These are phyloP conservation scores for Didymella arachidicola DNA, from an alignment of 2,329 filamentous ascomycete species.

Conservation along the genomic window DNA sequence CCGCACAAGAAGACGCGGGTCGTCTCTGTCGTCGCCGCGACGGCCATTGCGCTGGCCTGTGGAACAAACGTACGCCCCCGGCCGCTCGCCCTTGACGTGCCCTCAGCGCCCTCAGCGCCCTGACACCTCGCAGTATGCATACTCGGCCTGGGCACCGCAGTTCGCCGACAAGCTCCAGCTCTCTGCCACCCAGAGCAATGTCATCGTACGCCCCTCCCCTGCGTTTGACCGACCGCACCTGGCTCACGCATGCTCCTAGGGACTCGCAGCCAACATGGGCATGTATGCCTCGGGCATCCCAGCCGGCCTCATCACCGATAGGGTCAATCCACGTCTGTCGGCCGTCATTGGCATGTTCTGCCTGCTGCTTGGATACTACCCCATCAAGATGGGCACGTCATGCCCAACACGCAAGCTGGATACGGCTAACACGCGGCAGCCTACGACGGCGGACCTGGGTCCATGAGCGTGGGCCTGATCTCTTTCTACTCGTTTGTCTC, in stretches of 20 bases:
- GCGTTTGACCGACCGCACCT: neutral
- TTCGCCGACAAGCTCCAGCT: conserved; percentile 87
- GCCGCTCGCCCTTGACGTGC: neutral
- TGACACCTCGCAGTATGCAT: conserved; percentile 77
- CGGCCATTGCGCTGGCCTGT: conserved; percentile 83
- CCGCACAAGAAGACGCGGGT: conserved; percentile 71
- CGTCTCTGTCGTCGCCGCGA: conserved; percentile 84
- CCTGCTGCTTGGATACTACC: conserved; percentile 83
- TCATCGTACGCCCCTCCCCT: conserved; percentile 69
- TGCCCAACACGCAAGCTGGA: neutral
- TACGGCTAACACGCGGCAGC: conserved; percentile 59
- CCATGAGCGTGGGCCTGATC: conserved; percentile 64
- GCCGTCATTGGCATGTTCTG: conserved; percentile 77
- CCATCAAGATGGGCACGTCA: conserved; percentile 68
- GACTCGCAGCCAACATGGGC: conserved; percentile 81
- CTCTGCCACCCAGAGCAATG: conserved; percentile 89
- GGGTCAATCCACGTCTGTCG: conserved; percentile 78
- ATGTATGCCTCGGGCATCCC: conserved; percentile 95
- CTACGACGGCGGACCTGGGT: conserved; percentile 72
- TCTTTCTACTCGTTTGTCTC: conserved; percentile 87
- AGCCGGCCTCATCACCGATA: conserved; percentile 85
- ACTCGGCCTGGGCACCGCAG: conserved; percentile 96
- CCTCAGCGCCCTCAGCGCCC: conserved; percentile 10
- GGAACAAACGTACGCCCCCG: conserved; percentile 79
- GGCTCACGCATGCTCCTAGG: conserved; percentile 48